A percentile compares a stretch with the other conserved stretches of the same genome.
Conservation (phyloP, 1,139 yeast species). For the Pichia sp. region DNA sequence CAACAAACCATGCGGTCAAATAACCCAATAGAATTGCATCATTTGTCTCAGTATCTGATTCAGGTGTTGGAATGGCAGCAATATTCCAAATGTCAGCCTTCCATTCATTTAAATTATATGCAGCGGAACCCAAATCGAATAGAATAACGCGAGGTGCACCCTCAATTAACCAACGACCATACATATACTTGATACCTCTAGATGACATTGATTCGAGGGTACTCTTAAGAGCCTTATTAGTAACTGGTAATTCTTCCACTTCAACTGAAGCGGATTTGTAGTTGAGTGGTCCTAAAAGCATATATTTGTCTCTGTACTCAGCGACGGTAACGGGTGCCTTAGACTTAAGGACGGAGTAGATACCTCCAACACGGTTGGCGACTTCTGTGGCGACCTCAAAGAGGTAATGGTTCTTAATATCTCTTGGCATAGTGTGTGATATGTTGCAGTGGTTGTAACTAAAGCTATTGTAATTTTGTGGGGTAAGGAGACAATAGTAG, state of each 20-base stretch:
- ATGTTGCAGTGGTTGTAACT: too few species aligned
- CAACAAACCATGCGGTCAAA: slow-evolving; percentile 94
- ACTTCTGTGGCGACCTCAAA: slow-evolving; percentile 98
- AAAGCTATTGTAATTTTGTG: too few species aligned
- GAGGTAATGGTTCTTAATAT: slow-evolving; percentile 72
- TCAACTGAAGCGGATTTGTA: slow-evolving; percentile 80
- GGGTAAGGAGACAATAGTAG: too few species aligned
- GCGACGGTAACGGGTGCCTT: slow-evolving; percentile 96
- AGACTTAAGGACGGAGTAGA: slow-evolving; percentile 91
- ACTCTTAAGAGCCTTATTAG: slow-evolving; percentile 51
- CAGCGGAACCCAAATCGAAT: slow-evolving; percentile 78
- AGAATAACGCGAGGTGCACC: slow-evolving; percentile 92
- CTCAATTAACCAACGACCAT: slow-evolving; percentile 96
- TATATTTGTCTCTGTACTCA: slow-evolving; percentile 84
- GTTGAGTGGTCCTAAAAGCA: slow-evolving; percentile 82
- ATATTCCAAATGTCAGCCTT: slow-evolving; percentile 86
- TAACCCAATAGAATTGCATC: slow-evolving; percentile 92
- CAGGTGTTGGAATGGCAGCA: slow-evolving; percentile 92
- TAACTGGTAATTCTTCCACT: slow-evolving; percentile 79
- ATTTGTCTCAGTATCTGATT: slow-evolving; percentile 78
- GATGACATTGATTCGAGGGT: slow-evolving; percentile 68
- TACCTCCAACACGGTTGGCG: slow-evolving; percentile 96
- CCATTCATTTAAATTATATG: slow-evolving; percentile 77
- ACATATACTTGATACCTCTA: slow-evolving; percentile 76
- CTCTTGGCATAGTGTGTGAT: slow-evolving; percentile 55